Conservation (phyloP, 139 green algal species). For the Volvox reticuliferus region DNA sequence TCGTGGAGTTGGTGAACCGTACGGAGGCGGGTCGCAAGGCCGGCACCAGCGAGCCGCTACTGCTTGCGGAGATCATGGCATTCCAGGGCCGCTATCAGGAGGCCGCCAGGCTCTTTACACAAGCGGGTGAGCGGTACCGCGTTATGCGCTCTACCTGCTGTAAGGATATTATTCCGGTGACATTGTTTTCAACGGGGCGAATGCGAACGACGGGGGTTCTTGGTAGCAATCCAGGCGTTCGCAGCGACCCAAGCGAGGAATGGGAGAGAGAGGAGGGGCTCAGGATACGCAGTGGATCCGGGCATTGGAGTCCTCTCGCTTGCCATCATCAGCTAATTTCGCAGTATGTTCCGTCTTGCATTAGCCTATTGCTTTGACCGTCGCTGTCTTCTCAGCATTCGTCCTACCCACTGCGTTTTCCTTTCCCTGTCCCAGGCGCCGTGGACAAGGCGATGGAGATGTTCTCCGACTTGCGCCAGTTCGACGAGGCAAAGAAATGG, state of each 20-base stretch:
- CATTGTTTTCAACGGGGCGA: neutral
- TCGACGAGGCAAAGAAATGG: conserved; percentile 86
- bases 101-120: conserved; percentile 77
- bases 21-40: conserved; percentile 65
- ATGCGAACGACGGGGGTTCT: too few relatives aligned
- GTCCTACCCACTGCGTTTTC: neutral
- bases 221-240: too few relatives aligned
- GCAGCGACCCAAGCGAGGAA: too few relatives aligned
- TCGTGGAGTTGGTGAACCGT: conserved; percentile 80
- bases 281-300: too few relatives aligned
- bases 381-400: neutral
- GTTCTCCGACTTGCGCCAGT: conserved; percentile 87
- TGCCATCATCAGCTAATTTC: too few relatives aligned
- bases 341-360: too few relatives aligned
- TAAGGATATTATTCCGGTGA: neutral
- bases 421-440: conserved; percentile 1
- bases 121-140: conserved; percentile 40
- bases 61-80: conserved; percentile 80
- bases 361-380: too few relatives aligned
- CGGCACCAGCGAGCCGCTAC: conserved; percentile 53
- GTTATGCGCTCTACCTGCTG: too few relatives aligned
- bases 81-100: conserved; percentile 82
- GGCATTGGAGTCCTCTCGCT: too few relatives aligned
- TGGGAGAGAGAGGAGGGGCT: too few relatives aligned
- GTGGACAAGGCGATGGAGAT: conserved; percentile 84